Evolutionary conservation across 2,329 filamentous ascomycete genomes (phyloP), one percentile per base, ranked within the genome.

Genomic region (Beauveria asiatica): DNA sequence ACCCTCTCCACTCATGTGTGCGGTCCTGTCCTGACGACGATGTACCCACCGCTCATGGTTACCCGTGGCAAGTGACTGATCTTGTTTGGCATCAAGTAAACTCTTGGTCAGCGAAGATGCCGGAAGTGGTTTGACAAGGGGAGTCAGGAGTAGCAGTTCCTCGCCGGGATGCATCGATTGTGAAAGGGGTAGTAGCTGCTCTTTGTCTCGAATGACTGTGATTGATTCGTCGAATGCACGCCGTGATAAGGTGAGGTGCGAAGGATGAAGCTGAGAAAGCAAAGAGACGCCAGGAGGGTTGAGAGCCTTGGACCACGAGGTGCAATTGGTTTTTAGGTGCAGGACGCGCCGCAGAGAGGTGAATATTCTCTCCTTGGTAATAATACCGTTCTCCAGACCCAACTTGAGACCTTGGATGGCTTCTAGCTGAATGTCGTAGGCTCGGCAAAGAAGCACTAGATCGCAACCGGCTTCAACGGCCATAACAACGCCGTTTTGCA

Each of bases 391-490:
- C 65, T 96, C 91, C 37, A 96, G 83, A 0, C 92, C 92, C 10
- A 96, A 80, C 69, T 94, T 95, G 52, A 97, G 78, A 0, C 92
- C 93, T 41, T 88, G 89, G 68, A 99, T 90, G 8, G 92, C 93
- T 73, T 97, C 93, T 64, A 94, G 84, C 71, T 97, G 92, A 21
- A 93, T 87, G 42, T 89, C 86, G 66, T 92, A 95, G 6, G 91
- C 92, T 49, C 92, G 86, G 68, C 92, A 97, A 1, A 97, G 82
- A 6, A 97, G 82, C 5, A 97, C 85, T 57, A 97, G 78, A 72
- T 99, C 94, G 70, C 94, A 97, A 16, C 94, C 94, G 37, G 94
- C 93, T 71, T 96, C 94, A 55, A 97, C 90, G 3, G 94, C 94
- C 92, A 97, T 97, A 66, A 97, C 91, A 0, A 93, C 96, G 13